Evolutionary conservation across 768 basidiomycete species (phyloP).

Genomic region (Tulasnella sp.): DNA sequence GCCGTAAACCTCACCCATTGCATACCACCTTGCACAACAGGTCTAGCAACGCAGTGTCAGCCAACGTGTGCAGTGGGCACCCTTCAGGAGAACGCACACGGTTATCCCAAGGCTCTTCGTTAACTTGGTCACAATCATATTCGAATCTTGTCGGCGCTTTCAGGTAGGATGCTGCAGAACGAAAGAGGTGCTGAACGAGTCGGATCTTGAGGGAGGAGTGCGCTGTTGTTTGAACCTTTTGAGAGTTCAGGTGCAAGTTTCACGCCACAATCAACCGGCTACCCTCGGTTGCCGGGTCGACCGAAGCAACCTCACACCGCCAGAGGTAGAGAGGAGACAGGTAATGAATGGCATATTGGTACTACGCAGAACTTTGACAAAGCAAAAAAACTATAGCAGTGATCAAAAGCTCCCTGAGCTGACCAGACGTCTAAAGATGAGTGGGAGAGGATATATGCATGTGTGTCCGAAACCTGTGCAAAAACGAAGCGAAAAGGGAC

Average conservation of each 20-base stretch:
- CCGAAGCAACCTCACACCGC: neutral
- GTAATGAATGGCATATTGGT: neutral
- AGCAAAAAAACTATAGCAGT: neutral
- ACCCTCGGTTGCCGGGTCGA: neutral
- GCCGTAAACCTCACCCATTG: conserved; percentile 61
- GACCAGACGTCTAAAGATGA: neutral
- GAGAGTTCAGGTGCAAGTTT: neutral
- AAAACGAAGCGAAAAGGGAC: neutral
- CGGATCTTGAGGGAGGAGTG: neutral
- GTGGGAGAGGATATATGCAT: neutral
- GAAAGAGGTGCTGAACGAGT: neutral
- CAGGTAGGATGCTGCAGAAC: neutral
- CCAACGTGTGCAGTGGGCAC: neutral
- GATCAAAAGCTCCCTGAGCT: neutral
- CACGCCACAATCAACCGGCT: conserved; percentile 1
- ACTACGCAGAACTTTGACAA: neutral
- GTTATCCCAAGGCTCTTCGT: conserved; percentile 36
- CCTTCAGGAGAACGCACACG: conserved; percentile 21
- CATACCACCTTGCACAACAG: conserved; percentile 85
- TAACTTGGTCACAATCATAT: conserved; percentile 34
- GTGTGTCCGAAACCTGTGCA: neutral
- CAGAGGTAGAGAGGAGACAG: neutral
- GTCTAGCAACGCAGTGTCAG: conserved; percentile 37
- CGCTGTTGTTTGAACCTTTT: neutral
- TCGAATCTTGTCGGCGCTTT: neutral